Base-by-base conservation (phyloP, 1,284 basidiomycete genomes). In the Puccinia novopanici region DNA sequence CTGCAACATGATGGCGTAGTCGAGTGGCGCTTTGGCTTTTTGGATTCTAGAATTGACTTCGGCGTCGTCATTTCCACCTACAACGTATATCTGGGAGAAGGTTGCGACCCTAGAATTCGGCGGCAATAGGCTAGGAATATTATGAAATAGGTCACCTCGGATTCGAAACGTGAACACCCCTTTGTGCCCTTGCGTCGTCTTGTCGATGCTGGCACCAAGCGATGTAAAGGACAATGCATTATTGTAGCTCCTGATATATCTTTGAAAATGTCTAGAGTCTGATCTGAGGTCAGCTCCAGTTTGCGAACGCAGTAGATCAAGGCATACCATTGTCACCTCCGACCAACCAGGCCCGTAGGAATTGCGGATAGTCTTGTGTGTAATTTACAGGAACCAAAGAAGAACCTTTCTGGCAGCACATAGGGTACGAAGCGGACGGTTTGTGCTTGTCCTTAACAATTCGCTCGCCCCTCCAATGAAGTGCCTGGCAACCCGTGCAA, bases 31-130 rank as follows among this genome's bases (percentile, higher is more conserved):
- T 27, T 40, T 45, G 5, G 45, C 19, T 22, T 63, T 52, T 34
- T 15, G 6, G 6, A 45, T 45, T 45, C 45, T 1, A 9, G 30
- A 8, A 1, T 48, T 15, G 2, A 42, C 59, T 42, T 75, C 74
- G 2, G 13, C 19, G 2, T 50, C 42, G 24, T 50, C 59, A 12
- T 50, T 34, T 13, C 45, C 59, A 0, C 74, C 74, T 0, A 65
- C 37, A 0, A 77, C 75, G 24, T 67, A 77, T 9, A 77, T 67
- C 19, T 77, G 75, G 3, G 75, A 15, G 55, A 68, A 77, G 2
- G n/a, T n/a, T 17, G 75, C 37, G 12, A 6, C 10, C 15, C 9
- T 8, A 3, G 75, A 61, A 27, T 52, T 30, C 0, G 52, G 0
- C 0, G 75, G 54, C 13, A 45, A 40, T 15, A 76, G 65, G 4